Conservation (phyloP, 768 basidiomycete genomes). For the Phanerochaete sordida region DNA sequence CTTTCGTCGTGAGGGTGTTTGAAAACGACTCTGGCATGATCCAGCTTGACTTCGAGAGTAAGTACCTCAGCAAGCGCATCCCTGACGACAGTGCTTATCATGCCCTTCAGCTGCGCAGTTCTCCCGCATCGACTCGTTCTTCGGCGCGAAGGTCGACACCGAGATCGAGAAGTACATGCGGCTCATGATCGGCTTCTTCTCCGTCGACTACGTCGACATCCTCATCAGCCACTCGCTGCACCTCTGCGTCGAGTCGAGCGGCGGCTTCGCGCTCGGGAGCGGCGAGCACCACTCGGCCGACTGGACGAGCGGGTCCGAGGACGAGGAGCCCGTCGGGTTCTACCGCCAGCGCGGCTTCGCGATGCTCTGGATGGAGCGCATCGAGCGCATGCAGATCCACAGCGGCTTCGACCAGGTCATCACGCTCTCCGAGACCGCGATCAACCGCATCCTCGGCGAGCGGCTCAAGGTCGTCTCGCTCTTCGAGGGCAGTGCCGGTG, state of each 20-base stretch:
- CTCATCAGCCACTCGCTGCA: not conserved
- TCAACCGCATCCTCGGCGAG: not conserved
- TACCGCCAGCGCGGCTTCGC: not conserved
- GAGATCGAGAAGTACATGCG: not conserved
- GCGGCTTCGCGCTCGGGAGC: not conserved
- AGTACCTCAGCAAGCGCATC: not conserved
- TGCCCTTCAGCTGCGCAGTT: conserved; percentile 1
- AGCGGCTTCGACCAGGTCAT: not conserved
- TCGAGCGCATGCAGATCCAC: not conserved
- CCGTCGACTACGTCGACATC: not conserved
- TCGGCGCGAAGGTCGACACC: not conserved
- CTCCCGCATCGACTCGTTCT: conserved; percentile 10
- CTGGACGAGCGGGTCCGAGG: not conserved
- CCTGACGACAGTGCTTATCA: not conserved
- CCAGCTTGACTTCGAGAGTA: conserved; percentile 16
- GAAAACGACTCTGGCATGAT: conserved; percentile 10
- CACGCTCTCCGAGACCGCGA: not conserved
- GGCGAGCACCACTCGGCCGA: not conserved
- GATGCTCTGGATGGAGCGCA: not conserved
- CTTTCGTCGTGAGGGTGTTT: conserved; percentile 14
- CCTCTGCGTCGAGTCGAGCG: not conserved
- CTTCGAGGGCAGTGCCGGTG: not conserved
- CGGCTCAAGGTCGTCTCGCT: not conserved
- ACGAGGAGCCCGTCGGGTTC: not conserved
- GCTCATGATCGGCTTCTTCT: not conserved